Base-by-base conservation (phyloP, 2,329 filamentous ascomycete species). In the Lasiodiplodia sp. region DNA sequence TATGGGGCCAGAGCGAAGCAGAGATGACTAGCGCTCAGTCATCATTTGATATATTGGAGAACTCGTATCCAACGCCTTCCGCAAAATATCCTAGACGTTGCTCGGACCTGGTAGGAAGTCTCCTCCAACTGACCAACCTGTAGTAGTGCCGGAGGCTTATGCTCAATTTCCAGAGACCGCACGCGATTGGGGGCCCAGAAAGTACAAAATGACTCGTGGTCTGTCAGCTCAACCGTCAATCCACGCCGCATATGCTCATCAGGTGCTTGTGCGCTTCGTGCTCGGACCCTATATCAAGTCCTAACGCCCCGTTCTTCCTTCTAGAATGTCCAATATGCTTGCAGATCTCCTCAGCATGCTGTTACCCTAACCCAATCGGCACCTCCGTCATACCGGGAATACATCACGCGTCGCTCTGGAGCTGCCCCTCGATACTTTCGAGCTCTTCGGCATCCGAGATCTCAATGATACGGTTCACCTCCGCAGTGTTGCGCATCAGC, bases 401-500 rank as follows among this genome's bases (percentile, higher is more conserved):
- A 25, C 12, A 31, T 37, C 55, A 66, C 37, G 67, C 58, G 18
- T 66, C 51, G 11, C 65, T 77, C 71, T 79, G 78, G n/a, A 91
- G 80, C 81, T 88, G 91, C 72, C 87, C 83, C 68, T 94, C 92
- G 71, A 98, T 89, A n/a, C 91, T 89, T 72, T 92, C 89, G 73
- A 98, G 78, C 67, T 97, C 95, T 67, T 97, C 93, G 3, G 87
- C 86, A 23, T 87, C 89, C 73, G 92, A 89, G 60, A 98, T 89
- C 80, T 98, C 95, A 71, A 99, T 88, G 31, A 98, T 91, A 73
- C 88, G 89, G 66, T 91, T 91, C n/a, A 94, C 94, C 82, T 97
- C 94, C 69, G 92, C 92, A 67, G 93, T 96, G 77, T 93, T 97
- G 72, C 94, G 89, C 91, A 98, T 94, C 79, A 98, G 82, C 83